Base-by-base conservation (phyloP, 2,329 filamentous ascomycete species). In the Didymella exigua region DNA sequence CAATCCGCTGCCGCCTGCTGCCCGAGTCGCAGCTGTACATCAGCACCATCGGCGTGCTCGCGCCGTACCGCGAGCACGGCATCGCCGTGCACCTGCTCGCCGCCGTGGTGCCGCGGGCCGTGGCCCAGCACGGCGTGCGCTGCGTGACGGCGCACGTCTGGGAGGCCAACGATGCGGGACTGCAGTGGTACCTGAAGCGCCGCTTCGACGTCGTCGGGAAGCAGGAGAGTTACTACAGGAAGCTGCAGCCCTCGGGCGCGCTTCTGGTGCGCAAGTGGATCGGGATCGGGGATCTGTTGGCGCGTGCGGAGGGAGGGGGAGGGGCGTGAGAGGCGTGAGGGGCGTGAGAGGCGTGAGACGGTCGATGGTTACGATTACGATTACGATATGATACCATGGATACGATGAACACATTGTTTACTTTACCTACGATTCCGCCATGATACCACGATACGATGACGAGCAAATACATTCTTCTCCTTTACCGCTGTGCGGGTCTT, bases 121-220 rank as follows among this genome's bases (percentile, higher is more conserved):
- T 81, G 4, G 75, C 77, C 27, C 74, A 80, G 50, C 81, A 85
- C 58, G 78, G 79, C 23, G 79, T 83, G 23, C 72, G 71, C 10
- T 77, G 74, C 13, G 79, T 87, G 18, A 84, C 82, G 2, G 86
- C 86, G 10, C 86, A 88, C 70, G 85, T 87, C 0, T 87, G 86
- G 79, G 84, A 86, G 61, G 81, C 79, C 19, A 88, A 88, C 51
- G 76, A 79, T 16, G 84, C 86, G 43, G 86, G 79, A 0, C 63
- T 86, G 59, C 77, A 79, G 42, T 88, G 86, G 86, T 88, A 88
- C 73, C 67, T 71, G 38, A 81, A 82, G 58, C 77, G 84, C 4
- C 84, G 82, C 0, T 88, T 88, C 56, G 75, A 76, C 57, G 77
- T 82, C 34, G 74, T 81, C 16, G 77, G 76, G 2, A 73, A 79